phyloP scores from a whole-genome alignment of 192 early-diverging fungal genomes.

The Coemansia reversa region DNA sequence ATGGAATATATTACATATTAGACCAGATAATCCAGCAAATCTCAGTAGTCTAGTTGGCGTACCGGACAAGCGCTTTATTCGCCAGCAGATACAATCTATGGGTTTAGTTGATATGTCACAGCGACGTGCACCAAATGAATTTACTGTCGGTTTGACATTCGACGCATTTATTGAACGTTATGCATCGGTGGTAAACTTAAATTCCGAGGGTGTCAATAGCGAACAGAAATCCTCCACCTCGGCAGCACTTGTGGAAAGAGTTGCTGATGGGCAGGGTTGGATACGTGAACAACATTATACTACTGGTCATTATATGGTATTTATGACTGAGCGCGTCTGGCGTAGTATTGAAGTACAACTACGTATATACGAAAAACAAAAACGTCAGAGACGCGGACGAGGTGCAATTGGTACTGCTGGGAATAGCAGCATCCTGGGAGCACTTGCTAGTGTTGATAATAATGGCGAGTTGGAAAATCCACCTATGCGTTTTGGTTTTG shows the following conservation, averaged over 20 bases:
- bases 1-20: constrained; percentile 83
- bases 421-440: constrained; percentile 36
- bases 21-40: constrained; percentile 59
- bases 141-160: constrained; percentile 67
- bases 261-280: constrained; percentile 54
- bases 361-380: constrained; percentile 61
- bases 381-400: constrained; percentile 7
- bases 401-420: constrained; percentile 5
- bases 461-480: constrained; percentile 38
- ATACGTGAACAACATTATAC: constrained; percentile 46
- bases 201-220: neutral
- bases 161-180: constrained; percentile 76
- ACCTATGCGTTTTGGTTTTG: constrained; percentile 18
- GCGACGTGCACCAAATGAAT: constrained; percentile 67
- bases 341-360: constrained; percentile 64
- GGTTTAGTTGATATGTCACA: constrained; percentile 70
- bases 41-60: constrained; percentile 30
- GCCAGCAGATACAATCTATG: constrained; percentile 66
- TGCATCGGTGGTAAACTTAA: constrained; percentile 51
- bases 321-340: constrained; percentile 65
- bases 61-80: constrained; percentile 65
- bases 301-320: constrained; percentile 61
- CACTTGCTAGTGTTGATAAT: constrained; percentile 27
- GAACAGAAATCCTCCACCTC: constrained; percentile 3
- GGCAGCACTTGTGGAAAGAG: constrained; percentile 22